Base-by-base conservation (phyloP, 495 filamentous ascomycete species). In the Usnea hakonensis region DNA sequence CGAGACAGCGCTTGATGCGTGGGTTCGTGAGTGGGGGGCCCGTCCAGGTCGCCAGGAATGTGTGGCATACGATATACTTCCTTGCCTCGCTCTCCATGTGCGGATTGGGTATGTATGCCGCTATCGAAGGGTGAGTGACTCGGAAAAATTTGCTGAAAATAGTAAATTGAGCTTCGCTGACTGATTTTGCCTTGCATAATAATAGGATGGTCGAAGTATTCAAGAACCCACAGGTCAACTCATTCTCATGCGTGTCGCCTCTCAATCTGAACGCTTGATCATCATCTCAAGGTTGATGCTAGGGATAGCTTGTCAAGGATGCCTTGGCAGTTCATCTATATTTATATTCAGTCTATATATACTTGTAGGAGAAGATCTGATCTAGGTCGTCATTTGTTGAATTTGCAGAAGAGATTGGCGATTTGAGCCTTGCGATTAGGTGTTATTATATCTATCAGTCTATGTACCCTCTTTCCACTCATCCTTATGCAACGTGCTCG, bases 71-170 rank as follows among this genome's bases (percentile, higher is more conserved):
- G 9, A 16, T 76, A 14, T 76, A 75, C 60, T 72, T 74, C 32
- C 56, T 76, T 32, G 72, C 70, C 2, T 71, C 72, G 0, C 61
- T 76, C 19, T 57, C 72, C 21, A 72, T 75, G 67, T 71, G 70
- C 64, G 74, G 74, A 14, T 60, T 76, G 46, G 74, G 74, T 8
- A 70, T 74, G 67, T 76, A 74, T 63, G 74, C 74, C 6, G 74
- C 74, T 60, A 61, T 76, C 55, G 60, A 69, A 52, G 74, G 74
- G 58, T 60, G 21, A 60, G 58, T 60, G 44, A 23, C 58, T 10
- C 30, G 26, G 19, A 26, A 19, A n/a, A 36, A 0, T 30, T 38
- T 19, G 23, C 28, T 6, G 16, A 14, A 5, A 35, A 9, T 52
- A 5, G 58, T 35, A n/a, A 52, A 5, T 14, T 37, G 28, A 60